A percentile compares a stretch with the other conserved stretches of the same genome.
These are phyloP conservation scores for Phytopythium aichiense DNA, from an alignment of 352 stramenopile species.

Conservation along the genomic window DNA sequence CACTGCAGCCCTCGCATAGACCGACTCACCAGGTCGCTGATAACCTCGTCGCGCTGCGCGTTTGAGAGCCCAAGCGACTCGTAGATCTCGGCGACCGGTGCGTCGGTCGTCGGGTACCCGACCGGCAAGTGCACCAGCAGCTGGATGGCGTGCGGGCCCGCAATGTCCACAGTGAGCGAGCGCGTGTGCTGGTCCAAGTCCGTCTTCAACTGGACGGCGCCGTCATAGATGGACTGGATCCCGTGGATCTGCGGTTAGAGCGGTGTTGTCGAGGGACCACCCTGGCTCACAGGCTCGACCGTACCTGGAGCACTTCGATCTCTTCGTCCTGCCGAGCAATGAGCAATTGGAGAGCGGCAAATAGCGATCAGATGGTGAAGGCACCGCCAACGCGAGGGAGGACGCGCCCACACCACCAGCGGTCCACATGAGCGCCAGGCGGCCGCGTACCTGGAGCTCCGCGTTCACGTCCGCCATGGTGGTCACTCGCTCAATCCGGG, in stretches of 20 bases:
- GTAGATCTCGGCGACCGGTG: constrained; percentile 74
- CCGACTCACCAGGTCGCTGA: constrained; percentile 47
- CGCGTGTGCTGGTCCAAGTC: constrained; percentile 40
- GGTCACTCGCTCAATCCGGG: neutral
- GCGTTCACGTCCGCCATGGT: neutral
- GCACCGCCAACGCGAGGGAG: neutral
- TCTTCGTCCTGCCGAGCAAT: constrained; percentile 42
- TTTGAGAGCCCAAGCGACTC: constrained; percentile 82
- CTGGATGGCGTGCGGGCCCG: constrained; percentile 57
- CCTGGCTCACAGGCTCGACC: too few species aligned
- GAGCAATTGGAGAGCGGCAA: neutral
- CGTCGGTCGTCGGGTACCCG: constrained; percentile 62
- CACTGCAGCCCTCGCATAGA: neutral
- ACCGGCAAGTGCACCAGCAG: constrained; percentile 68
- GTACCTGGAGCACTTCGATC: constrained; percentile 72
- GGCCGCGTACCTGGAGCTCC: constrained; percentile 4
- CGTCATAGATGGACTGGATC: constrained; percentile 71
- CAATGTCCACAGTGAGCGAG: constrained; percentile 59
- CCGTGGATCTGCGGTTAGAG: too few species aligned
- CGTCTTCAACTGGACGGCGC: constrained; percentile 51
- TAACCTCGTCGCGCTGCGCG: constrained; percentile 51
- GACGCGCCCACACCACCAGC: too few species aligned
- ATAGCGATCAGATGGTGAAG: neutral
- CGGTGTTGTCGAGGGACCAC: too few species aligned
- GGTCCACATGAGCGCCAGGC: too few species aligned